A percentile compares a stretch with the other conserved stretches of the same genome.
Evolutionary conservation across 192 early-diverging fungal species (phyloP).

Genomic region (Gonapodya sp.): DNA sequence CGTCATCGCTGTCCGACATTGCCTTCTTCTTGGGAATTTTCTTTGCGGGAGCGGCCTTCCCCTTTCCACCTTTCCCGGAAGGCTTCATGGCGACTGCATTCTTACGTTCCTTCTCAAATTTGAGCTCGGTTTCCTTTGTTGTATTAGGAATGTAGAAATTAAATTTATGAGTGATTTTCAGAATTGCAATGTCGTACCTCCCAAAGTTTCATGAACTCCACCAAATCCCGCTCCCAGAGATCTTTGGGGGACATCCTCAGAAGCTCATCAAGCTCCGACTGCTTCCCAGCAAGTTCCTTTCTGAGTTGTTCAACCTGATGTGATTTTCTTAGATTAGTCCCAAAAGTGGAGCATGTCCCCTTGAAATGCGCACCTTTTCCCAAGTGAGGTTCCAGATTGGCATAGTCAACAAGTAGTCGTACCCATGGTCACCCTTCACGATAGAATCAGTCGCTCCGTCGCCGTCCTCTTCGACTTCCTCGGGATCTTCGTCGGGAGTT

Average conservation of each 20-base stretch:
- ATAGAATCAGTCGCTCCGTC: constrained; percentile 16
- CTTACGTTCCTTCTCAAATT: not conserved
- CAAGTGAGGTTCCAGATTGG: constrained; percentile 82
- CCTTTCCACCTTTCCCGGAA: not conserved
- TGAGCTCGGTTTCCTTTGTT: not conserved
- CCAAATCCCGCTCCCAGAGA: constrained; percentile 79
- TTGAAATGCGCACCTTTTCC: constrained; percentile 48
- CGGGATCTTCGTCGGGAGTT: constrained; percentile 24
- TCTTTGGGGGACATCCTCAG: constrained; percentile 53
- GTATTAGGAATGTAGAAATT: not conserved
- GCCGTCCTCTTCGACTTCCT: constrained; percentile 35
- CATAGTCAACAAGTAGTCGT: constrained; percentile 83
- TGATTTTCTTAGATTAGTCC: too few species aligned
- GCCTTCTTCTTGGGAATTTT: not conserved
- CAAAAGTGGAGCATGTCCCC: not conserved
- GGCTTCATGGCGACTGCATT: not conserved
- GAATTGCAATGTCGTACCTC: constrained; percentile 28
- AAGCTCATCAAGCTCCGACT: constrained; percentile 55
- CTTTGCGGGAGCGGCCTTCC: not conserved
- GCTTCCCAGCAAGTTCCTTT: constrained; percentile 56
- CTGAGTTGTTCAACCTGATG: constrained; percentile 58
- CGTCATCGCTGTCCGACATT: not conserved
- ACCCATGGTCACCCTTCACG: constrained; percentile 33
- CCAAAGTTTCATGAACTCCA: constrained; percentile 78
- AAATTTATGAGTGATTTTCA: not conserved